Percentiles rank a stretch among this genome's conserved stretches.
Evolutionary conservation across 768 basidiomycete species (phyloP).

Genomic region (Multifurca ochricompacta): DNA sequence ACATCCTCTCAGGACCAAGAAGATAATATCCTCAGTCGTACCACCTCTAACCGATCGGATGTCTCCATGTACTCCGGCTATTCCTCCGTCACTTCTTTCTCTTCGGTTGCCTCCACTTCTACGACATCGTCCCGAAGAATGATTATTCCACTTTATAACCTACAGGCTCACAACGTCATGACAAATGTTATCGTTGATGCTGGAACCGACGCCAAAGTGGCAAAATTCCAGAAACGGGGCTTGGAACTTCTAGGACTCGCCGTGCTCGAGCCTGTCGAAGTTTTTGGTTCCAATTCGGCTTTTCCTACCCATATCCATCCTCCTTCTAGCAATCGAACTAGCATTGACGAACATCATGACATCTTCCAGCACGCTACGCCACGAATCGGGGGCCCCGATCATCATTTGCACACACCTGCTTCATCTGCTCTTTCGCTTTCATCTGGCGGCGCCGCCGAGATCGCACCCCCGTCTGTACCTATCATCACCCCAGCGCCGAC

Average conservation of each 20-base stretch:
- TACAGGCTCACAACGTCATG: constrained; percentile 83
- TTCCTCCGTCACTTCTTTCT: constrained; percentile 38
- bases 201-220: constrained; percentile 60
- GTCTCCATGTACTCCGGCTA: constrained; percentile 38
- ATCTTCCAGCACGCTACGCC: background rate
- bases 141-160: constrained; percentile 81
- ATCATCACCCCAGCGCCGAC: constrained; percentile 23
- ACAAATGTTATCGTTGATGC: constrained; percentile 83
- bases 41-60: constrained; percentile 47
- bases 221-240: constrained; percentile 62
- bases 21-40: constrained; percentile 32
- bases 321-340: constrained; percentile 25
- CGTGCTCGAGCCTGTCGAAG: constrained; percentile 73
- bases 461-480: constrained; percentile 20
- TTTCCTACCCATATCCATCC: constrained; percentile 15
- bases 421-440: constrained; percentile 20
- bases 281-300: constrained; percentile 38
- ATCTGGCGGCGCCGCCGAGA: constrained; percentile 8
- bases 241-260: constrained; percentile 74
- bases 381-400: constrained; percentile 6
- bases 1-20: constrained; percentile 26
- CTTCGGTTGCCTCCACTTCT: constrained; percentile 31
- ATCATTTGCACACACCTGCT: constrained; percentile 13
- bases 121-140: constrained; percentile 49
- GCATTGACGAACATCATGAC: constrained; percentile 24